Evolutionary conservation across 2,329 filamentous ascomycete species (phyloP), one percentile per base, ranked within the genome.

Genomic region (Scorias spongiosa): DNA sequence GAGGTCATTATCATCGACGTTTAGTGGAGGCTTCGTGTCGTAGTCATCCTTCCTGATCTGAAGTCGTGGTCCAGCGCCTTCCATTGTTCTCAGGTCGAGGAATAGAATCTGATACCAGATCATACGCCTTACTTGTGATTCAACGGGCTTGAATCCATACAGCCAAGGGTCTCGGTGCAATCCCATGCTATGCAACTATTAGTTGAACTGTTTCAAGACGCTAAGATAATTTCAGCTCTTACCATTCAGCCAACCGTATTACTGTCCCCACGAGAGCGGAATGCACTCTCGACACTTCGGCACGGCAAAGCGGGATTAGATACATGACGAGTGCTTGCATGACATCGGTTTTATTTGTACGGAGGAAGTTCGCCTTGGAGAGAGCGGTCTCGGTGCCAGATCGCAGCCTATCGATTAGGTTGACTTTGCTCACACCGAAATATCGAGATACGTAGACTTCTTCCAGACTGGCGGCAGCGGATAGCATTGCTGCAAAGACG

Each of bases 21-120:
- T 85, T 10, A 81, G 63, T 1, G 83, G 83, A 20, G 85, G 70
- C 47, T 74, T 76, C 0, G 82, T 85, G 52, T 85, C 81, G 58
- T 80, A 87, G 53, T 87, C 81, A 17, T 84, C 81, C 34, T 72
- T 68, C n/a, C 80, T 73, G 43, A 87, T 84, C 42, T 76, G 72
- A 1, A 80, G 80, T 18, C 78, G 71, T 8, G 82, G 82, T 0
- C 81, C 83, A 48, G 84, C 81, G 1, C 78, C 75, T 60, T 87
- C 82, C 54, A 77, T 83, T 1, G 81, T 85, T 34, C 81, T 71
- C 45, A 85, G 73, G 56, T 87, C 83, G 8, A 88, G 68, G 57
- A 84, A 84, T 59, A 80, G 85, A 15, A 88, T 68, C 53, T 87
- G 81, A 56, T 85, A 79, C 83, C 82, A 87, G 29, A 86, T 69